These are phyloP conservation scores for Kazachstania martiniae DNA, from an alignment of 805 yeast species.

Conservation along the genomic window DNA sequence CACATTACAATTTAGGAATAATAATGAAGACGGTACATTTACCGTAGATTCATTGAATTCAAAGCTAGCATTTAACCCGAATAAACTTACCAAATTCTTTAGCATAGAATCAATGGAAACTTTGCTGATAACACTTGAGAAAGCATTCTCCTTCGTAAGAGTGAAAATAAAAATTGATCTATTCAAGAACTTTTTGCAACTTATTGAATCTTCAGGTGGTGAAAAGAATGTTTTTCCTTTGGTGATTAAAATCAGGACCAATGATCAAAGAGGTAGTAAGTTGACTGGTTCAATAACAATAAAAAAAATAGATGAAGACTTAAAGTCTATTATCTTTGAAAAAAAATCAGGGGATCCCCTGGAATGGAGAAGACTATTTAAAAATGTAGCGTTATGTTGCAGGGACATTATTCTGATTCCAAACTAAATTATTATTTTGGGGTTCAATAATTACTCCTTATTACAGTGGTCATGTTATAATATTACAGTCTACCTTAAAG, in stretches of 20 bases:
- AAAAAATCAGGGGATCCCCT: slow-evolving; percentile 56
- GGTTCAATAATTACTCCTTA: too few relatives aligned
- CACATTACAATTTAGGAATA: slow-evolving; percentile 15
- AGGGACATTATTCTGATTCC: slow-evolving; percentile 44
- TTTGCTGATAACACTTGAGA: slow-evolving; percentile 23
- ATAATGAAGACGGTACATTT: slow-evolving; percentile 1
- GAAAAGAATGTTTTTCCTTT: slow-evolving; percentile 28
- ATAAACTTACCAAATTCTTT: slow-evolving; percentile 23
- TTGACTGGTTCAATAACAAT: slow-evolving; percentile 40
- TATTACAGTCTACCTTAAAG: too few relatives aligned
- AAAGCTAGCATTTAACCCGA: slow-evolving; percentile 13
- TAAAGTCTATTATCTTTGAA: slow-evolving; percentile 43
- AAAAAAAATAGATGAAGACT: slow-evolving; percentile 29
- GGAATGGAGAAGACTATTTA: slow-evolving; percentile 63
- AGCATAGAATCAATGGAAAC: slow-evolving; percentile 18
- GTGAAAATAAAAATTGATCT: slow-evolving; percentile 19
- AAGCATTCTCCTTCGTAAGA: slow-evolving; percentile 16
- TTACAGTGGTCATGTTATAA: too few relatives aligned
- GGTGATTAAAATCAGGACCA: slow-evolving; percentile 29
- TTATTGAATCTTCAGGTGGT: slow-evolving; percentile 5
- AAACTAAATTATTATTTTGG: slow-evolving; percentile 7
- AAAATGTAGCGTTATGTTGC: slow-evolving; percentile 43
- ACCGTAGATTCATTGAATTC: background rate
- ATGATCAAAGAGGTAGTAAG: slow-evolving; percentile 36
- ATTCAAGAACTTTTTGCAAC: slow-evolving; percentile 10